Conservation (phyloP, 1,284 basidiomycete genomes). For the Pascua sp. region DNA sequence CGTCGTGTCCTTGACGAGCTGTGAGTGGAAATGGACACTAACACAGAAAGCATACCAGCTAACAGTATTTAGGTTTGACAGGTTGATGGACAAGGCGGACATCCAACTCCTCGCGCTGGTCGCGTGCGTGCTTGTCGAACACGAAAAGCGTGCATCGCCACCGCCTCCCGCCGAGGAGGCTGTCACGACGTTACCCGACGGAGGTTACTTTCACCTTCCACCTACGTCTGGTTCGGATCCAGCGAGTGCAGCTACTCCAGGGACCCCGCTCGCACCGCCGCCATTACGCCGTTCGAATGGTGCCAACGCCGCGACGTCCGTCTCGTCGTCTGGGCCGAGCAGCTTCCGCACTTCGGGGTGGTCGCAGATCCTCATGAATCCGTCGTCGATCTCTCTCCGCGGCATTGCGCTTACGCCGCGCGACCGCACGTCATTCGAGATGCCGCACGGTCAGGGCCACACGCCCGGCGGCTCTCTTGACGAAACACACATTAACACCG, state of each 20-base stretch:
- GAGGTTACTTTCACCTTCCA: conserved; percentile 40
- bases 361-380: conserved; percentile 40
- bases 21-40: conserved; percentile 19
- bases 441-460: conserved; percentile 6
- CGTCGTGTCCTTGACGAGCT: conserved; percentile 37
- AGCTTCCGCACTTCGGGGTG: conserved; percentile 39
- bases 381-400: conserved; percentile 31
- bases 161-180: conserved; percentile 25
- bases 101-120: conserved; percentile 79
- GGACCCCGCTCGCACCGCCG: neutral
- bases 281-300: neutral
- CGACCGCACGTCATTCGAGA: conserved; percentile 35
- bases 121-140: conserved; percentile 61
- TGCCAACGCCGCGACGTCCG: neutral
- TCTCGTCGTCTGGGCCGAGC: conserved; percentile 3
- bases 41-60: neutral
- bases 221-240: neutral
- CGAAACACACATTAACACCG: no score
- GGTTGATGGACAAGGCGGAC: conserved; percentile 65
- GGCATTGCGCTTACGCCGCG: conserved; percentile 35
- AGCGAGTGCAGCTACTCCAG: neutral
- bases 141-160: conserved; percentile 18
- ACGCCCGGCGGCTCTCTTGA: no score
- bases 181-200: conserved; percentile 34
- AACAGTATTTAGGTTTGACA: conserved; percentile 56